Conservation (phyloP, 1,139 yeast genomes). For the Lodderomyces pseudojiufengensis region DNA sequence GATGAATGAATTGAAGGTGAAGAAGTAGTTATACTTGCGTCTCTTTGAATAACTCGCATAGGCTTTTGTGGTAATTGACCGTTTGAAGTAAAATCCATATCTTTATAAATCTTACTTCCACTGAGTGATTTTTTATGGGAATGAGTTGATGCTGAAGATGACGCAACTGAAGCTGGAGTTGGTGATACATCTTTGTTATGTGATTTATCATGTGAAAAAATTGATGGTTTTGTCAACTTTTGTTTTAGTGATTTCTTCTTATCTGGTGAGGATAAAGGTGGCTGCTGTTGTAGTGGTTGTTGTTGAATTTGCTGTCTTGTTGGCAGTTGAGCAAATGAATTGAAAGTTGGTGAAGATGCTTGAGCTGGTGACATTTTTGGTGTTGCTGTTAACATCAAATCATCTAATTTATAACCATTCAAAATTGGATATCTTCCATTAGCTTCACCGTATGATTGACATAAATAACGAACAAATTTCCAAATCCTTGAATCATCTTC, state of each 20-base stretch:
- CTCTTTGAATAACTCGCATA: conserved; percentile 31
- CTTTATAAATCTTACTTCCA: conserved; percentile 24
- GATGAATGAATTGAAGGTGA: conserved; percentile 5
- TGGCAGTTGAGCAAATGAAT: conserved; percentile 3
- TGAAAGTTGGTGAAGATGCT: conserved; percentile 4
- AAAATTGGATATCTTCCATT: conserved; percentile 65
- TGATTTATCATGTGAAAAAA: conserved; percentile 3
- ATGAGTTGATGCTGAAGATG: conserved; percentile 4
- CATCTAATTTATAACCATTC: conserved; percentile 33
- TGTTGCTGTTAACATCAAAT: conserved; percentile 32
- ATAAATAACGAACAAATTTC: conserved; percentile 58
- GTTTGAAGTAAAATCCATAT: conserved; percentile 42
- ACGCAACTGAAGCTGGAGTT: conserved; percentile 4
- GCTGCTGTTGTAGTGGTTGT: not conserved
- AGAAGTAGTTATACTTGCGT: not conserved
- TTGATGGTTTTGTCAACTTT: conserved; percentile 4
- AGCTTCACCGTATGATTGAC: conserved; percentile 63
- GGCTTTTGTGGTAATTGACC: conserved; percentile 44
- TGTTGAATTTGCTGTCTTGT: not conserved
- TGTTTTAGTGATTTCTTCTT: conserved; percentile 3
- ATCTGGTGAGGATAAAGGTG: not conserved
- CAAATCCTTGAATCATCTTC: conserved; percentile 60
- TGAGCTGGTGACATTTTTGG: conserved; percentile 17
- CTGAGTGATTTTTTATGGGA: conserved; percentile 4
- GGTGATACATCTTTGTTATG: not conserved